Percentiles rank a stretch among this genome's conserved stretches.
Evolutionary conservation across 176 grass and related monocot genomes (phyloP).

Genomic region (Metroxylon sagu): DNA sequence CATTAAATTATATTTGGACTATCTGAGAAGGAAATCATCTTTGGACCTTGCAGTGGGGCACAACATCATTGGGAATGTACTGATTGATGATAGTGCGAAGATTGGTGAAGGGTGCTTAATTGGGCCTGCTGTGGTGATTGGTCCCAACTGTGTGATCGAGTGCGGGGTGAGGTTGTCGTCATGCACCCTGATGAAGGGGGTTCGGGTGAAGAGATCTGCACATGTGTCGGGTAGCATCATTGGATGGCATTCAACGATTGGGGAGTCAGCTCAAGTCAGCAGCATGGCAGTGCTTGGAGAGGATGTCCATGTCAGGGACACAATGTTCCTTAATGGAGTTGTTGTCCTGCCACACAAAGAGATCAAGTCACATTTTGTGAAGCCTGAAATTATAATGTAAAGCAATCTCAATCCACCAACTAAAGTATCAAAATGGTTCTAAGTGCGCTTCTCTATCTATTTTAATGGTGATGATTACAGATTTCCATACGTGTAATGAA

Average conservation of each 20-base stretch:
- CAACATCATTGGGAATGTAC: slow-evolving; percentile 9
- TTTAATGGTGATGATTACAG: too few relatives aligned
- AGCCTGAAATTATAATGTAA: slow-evolving; percentile 8
- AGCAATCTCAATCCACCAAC: not conserved
- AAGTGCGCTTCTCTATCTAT: too few relatives aligned
- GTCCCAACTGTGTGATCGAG: slow-evolving; percentile 5
- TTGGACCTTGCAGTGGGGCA: not conserved
- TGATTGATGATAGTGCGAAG: not conserved
- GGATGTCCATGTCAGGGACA: slow-evolving; percentile 4
- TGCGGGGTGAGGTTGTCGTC: slow-evolving; percentile 2
- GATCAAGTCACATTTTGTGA: slow-evolving; percentile 5
- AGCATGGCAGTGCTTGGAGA: slow-evolving; percentile 4
- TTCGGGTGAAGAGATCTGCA: not conserved
- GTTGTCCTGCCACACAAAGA: slow-evolving; percentile 14
- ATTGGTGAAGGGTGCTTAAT: slow-evolving; percentile 14
- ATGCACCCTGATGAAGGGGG: slow-evolving; percentile 13
- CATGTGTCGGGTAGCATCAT: slow-evolving; percentile 10
- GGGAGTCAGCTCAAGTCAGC: not conserved
- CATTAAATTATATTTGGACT: not conserved
- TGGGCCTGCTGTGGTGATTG: slow-evolving; percentile 10
- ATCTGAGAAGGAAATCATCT: not conserved
- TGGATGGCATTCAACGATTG: slow-evolving; percentile 14
- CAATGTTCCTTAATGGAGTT: slow-evolving; percentile 5
- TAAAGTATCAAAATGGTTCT: too few relatives aligned
- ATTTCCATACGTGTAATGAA: too few relatives aligned